These are phyloP conservation scores for Glaciozyma antarctica DNA, from an alignment of 768 basidiomycete species.

Conservation along the genomic window DNA sequence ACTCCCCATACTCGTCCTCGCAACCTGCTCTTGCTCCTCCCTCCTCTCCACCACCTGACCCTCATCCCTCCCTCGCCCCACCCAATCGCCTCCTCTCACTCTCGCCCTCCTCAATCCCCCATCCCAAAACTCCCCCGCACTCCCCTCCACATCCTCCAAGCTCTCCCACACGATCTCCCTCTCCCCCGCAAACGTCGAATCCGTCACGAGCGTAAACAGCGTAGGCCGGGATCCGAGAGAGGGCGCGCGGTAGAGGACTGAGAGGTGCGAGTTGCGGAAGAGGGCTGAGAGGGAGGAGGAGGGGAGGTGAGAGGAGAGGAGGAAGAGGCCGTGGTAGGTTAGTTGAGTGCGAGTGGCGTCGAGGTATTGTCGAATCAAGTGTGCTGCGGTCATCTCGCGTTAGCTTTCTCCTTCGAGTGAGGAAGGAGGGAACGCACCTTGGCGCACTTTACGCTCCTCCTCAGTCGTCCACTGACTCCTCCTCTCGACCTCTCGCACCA, in stretches of 20 bases:
- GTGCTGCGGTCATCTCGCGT: slow-evolving; percentile 44
- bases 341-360: slow-evolving; percentile 66
- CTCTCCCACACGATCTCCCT: slow-evolving; percentile 81
- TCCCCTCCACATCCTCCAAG: slow-evolving; percentile 76
- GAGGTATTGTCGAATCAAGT: slow-evolving; percentile 53
- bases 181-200: slow-evolving; percentile 68
- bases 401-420: neutral
- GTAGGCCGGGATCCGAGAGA: slow-evolving; percentile 40
- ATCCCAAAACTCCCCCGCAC: slow-evolving; percentile 67
- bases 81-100: slow-evolving; percentile 55
- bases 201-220: slow-evolving; percentile 76
- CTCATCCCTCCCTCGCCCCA: slow-evolving; percentile 21
- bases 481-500: slow-evolving; percentile 18
- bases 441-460: slow-evolving; percentile 56
- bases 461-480: slow-evolving; percentile 45
- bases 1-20: neutral
- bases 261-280: slow-evolving; percentile 82
- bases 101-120: slow-evolving; percentile 54
- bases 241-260: slow-evolving; percentile 58
- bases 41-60: slow-evolving; percentile 34
- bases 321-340: slow-evolving; percentile 78
- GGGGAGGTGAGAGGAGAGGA: slow-evolving; percentile 50
- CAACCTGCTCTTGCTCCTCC: neutral
- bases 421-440: slow-evolving; percentile 49
- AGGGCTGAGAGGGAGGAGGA: slow-evolving; percentile 65